Evolutionary conservation across 306 rosid species (phyloP).

Genomic region (Trichosanthes truncata): DNA sequence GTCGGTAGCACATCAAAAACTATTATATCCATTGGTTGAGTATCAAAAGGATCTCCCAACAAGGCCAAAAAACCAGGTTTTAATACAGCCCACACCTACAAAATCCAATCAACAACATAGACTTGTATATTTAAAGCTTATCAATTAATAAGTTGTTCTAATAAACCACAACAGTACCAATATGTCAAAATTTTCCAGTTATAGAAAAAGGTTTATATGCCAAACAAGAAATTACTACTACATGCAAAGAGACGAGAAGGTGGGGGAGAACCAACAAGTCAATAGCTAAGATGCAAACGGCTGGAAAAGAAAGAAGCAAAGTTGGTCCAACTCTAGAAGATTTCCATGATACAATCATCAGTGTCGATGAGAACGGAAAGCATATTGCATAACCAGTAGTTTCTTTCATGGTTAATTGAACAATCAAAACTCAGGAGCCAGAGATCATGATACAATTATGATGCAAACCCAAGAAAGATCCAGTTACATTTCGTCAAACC

Average conservation of each 20-base stretch:
- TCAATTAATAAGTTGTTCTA: not conserved
- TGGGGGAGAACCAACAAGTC: not conserved
- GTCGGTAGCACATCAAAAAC: conserved; percentile 86
- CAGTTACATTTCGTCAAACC: not conserved
- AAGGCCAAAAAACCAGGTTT: conserved; percentile 97
- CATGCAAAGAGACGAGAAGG: not conserved
- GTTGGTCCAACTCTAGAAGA: not conserved
- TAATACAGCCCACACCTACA: conserved; percentile 93
- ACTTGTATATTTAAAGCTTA: not conserved
- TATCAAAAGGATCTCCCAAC: conserved; percentile 79
- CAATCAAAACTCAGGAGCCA: not conserved
- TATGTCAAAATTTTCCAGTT: not conserved
- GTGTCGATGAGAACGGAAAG: not conserved
- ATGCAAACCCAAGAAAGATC: not conserved
- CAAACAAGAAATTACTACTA: not conserved
- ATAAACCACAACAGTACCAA: not conserved
- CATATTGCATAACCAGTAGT: not conserved
- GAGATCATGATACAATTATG: not conserved
- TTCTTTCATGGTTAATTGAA: not conserved
- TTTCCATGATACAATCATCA: not conserved
- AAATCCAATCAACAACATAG: conserved; percentile 14
- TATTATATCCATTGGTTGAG: conserved; percentile 83
- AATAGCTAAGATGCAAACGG: not conserved
- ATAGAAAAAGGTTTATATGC: not conserved
- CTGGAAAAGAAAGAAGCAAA: not conserved